These are phyloP conservation scores for Fusarium napiforme DNA, from an alignment of 2,329 filamentous ascomycete genomes.

Conservation along the genomic window DNA sequence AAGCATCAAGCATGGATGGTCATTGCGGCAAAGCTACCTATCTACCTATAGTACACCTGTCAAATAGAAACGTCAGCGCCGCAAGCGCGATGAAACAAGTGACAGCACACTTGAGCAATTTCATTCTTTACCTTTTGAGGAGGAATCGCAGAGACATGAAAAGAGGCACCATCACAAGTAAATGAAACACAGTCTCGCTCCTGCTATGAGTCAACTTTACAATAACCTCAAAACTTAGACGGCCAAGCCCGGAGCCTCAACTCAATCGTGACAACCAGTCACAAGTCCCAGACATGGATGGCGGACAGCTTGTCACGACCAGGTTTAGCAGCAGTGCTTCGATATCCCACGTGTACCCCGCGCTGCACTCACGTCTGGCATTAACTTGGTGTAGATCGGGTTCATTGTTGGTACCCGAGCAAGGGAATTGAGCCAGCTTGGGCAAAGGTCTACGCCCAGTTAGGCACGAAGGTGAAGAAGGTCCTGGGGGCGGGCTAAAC, in stretches of 20 bases:
- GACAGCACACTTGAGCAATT: slow-evolving; percentile 4
- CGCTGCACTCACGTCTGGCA: slow-evolving; percentile 28
- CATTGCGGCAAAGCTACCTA: slow-evolving; percentile 13
- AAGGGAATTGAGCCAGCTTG: slow-evolving; percentile 19
- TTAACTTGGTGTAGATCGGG: slow-evolving; percentile 27
- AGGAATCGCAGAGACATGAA: background rate
- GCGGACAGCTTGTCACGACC: slow-evolving; percentile 10
- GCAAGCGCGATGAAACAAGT: slow-evolving; percentile 8
- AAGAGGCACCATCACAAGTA: background rate
- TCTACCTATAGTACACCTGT: background rate
- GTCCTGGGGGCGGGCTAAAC: slow-evolving; percentile 10
- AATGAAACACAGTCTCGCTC: background rate
- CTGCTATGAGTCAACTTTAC: slow-evolving; percentile 27
- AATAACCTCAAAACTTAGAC: slow-evolving; percentile 2
- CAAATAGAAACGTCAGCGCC: slow-evolving; percentile 8
- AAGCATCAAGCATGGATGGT: slow-evolving; percentile 29
- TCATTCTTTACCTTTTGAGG: background rate
- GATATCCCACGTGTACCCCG: slow-evolving; percentile 38
- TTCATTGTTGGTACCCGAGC: slow-evolving; percentile 37
- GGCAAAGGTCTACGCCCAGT: slow-evolving; percentile 30
- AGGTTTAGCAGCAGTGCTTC: slow-evolving; percentile 17
- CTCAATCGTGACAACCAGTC: slow-evolving; percentile 19
- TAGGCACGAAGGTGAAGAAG: slow-evolving; percentile 30
- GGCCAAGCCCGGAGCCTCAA: slow-evolving; percentile 24
- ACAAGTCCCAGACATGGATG: slow-evolving; percentile 15